Percentiles rank a stretch among this genome's conserved stretches.
phyloP scores from a whole-genome alignment of 2,329 filamentous ascomycete genomes.

The Cordyceps militaris region DNA sequence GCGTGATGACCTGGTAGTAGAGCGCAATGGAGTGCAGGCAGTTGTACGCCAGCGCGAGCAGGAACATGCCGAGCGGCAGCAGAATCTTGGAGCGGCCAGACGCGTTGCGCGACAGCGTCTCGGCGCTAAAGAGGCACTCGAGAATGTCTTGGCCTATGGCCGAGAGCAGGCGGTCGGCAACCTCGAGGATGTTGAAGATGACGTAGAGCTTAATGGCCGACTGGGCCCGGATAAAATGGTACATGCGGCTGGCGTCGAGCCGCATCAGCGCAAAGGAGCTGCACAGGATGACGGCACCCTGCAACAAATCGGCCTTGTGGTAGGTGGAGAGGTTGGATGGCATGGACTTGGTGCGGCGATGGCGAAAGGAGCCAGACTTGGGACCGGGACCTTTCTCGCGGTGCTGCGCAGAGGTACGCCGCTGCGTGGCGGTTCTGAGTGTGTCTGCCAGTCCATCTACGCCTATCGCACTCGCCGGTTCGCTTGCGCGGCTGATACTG shows the following conservation, averaged over 20 bases:
- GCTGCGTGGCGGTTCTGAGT: constrained; percentile 2
- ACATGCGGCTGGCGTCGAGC: constrained; percentile 94
- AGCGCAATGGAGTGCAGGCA: constrained; percentile 79
- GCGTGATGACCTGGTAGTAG: constrained; percentile 95
- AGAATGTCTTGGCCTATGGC: constrained; percentile 93
- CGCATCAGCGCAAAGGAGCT: constrained; percentile 82
- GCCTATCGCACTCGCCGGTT: constrained; percentile 15
- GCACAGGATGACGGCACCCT: constrained; percentile 78
- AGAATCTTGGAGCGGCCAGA: constrained; percentile 88
- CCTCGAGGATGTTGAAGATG: constrained; percentile 95
- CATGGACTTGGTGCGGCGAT: constrained; percentile 73
- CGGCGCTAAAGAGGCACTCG: constrained; percentile 88
- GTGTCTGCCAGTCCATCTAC: constrained; percentile 1
- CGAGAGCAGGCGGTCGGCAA: constrained; percentile 80
- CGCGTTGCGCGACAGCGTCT: constrained; percentile 80
- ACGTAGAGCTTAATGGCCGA: constrained; percentile 98
- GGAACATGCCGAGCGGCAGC: constrained; percentile 83
- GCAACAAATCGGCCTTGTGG: constrained; percentile 92
- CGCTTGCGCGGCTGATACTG: constrained; percentile 31
- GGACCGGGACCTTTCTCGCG: constrained; percentile 24
- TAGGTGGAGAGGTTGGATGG: constrained; percentile 80
- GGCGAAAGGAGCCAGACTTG: constrained; percentile 37
- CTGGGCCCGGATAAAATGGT: constrained; percentile 93
- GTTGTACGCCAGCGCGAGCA: constrained; percentile 80
- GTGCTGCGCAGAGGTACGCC: constrained; percentile 14